Base-by-base conservation (phyloP, 2,329 filamentous ascomycete genomes). In the Calonectria pteridis region DNA sequence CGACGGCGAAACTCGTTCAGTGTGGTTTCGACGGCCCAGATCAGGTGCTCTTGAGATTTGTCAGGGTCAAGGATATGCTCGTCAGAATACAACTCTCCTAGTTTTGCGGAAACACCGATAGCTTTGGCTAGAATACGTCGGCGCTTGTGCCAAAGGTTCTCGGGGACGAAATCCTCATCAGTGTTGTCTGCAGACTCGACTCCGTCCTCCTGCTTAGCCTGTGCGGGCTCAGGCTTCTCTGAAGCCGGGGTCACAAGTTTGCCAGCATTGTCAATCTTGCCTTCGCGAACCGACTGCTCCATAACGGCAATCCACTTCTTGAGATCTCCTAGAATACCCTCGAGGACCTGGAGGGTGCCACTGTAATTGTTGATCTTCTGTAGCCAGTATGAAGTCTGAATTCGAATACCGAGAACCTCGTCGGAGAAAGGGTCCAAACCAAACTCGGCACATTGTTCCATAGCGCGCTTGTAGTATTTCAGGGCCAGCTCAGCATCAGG, bases 341-440 rank as follows among this genome's bases (percentile, higher is more conserved):
- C 94, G 37, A 98, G 86, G 5, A 98, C 92, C 64, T 94, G 91
- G 71, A 94, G 92, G 0, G 95, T 92, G 71, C 92, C 91, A 28
- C 91, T 88, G 80, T 92, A 92, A 79, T 93, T 91, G 37, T 92
- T 89, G 20, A 94, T 91, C 81, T 93, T 93, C 84, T 98, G 95
- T 75, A 98, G 89, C 88, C 98, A 92, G 13, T 90, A 89, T 1
- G 95, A 92, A 11, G 98, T 88, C 82, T 96, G 92, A 65, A 98
- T 93, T 81, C 95, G 95, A 67, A 98, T 92, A 11, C 97, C 97
- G 78, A 98, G 89, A 40, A 98, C 93, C 83, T 98, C 96, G 79
- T 98, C 94, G 5, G 94, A 96, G 82, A 96, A 97, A 0, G 94
- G 95, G 81, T 98, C 95, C 86, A 99, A 91, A 0, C 92, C 92